A percentile compares a stretch with the other conserved stretches of the same genome.
These are phyloP conservation scores for Pelargonium fulgidum DNA, from an alignment of 441 rosid species.

Conservation along the genomic window DNA sequence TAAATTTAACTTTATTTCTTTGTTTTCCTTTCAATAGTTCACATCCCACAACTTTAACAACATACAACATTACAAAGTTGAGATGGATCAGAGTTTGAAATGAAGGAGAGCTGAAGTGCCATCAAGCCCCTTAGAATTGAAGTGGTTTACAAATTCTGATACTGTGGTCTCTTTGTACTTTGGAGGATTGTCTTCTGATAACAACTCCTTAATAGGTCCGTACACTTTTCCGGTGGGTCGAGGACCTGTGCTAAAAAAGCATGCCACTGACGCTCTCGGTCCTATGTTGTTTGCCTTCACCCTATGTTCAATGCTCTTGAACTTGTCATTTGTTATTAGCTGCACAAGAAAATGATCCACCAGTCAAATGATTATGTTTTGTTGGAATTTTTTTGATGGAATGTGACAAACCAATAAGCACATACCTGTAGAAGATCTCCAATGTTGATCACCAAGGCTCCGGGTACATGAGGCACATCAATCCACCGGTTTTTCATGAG, in stretches of 20 bases:
- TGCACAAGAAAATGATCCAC: neutral
- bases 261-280: neutral
- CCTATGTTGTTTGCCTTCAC: neutral
- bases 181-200: neutral
- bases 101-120: neutral
- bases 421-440: too few species aligned
- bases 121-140: neutral
- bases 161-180: conserved; percentile 13
- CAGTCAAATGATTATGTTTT: too few species aligned
- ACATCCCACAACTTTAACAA: too few species aligned
- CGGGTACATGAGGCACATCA: conserved; percentile 39
- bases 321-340: conserved; percentile 11
- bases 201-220: conserved; percentile 16
- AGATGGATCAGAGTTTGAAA: conserved; percentile 2
- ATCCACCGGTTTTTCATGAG: conserved; percentile 40
- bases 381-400: too few species aligned
- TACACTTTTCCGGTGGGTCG: conserved; percentile 6
- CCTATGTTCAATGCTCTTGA: conserved; percentile 13
- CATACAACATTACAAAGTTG: too few species aligned
- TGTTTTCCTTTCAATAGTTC: too few species aligned
- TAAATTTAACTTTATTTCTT: too few species aligned
- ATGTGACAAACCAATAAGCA: too few species aligned
- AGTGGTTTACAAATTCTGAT: neutral
- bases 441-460: conserved; percentile 29
- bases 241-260: neutral